Evolutionary conservation across 495 filamentous ascomycete genomes (phyloP).

Genomic region (Darksidea phi): DNA sequence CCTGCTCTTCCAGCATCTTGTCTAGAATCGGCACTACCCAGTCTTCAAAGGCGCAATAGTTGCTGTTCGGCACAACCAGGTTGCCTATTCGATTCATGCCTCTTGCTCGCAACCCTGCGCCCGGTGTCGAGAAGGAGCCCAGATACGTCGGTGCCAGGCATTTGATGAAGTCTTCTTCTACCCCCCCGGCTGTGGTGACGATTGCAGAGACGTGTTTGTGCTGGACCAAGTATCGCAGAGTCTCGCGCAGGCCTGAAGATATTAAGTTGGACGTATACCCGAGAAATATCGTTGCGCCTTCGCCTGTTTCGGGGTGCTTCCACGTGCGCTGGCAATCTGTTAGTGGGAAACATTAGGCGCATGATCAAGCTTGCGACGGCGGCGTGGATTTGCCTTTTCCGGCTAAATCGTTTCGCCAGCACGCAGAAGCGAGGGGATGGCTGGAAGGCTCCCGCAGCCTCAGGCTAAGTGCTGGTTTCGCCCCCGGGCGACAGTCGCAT

Average conservation of each 20-base stretch:
- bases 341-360: slow-evolving; percentile 29
- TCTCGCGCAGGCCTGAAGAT: slow-evolving; percentile 88
- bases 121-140: slow-evolving; percentile 72
- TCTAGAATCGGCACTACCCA: slow-evolving; percentile 93
- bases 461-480: not conserved
- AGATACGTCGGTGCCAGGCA: slow-evolving; percentile 92
- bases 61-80: slow-evolving; percentile 90
- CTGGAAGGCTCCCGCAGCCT: slow-evolving; percentile 6
- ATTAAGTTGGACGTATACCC: slow-evolving; percentile 97
- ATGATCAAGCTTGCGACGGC: slow-evolving; percentile 5
- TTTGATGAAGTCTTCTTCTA: slow-evolving; percentile 98
- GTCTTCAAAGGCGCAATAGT: slow-evolving; percentile 97
- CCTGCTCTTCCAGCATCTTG: slow-evolving; percentile 87
- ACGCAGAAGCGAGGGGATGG: slow-evolving; percentile 4
- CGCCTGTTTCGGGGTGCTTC: slow-evolving; percentile 67
- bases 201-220: slow-evolving; percentile 87
- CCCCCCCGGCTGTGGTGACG: slow-evolving; percentile 92
- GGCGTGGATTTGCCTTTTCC: slow-evolving; percentile 17
- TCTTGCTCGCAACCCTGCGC: slow-evolving; percentile 71
- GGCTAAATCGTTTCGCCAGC: slow-evolving; percentile 24
- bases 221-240: slow-evolving; percentile 86
- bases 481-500: not conserved
- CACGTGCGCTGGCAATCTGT: slow-evolving; percentile 61
- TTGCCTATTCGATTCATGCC: slow-evolving; percentile 96
- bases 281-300: slow-evolving; percentile 86